phyloP scores from a whole-genome alignment of 2,329 filamentous ascomycete species.

The Curvularia lunata region DNA sequence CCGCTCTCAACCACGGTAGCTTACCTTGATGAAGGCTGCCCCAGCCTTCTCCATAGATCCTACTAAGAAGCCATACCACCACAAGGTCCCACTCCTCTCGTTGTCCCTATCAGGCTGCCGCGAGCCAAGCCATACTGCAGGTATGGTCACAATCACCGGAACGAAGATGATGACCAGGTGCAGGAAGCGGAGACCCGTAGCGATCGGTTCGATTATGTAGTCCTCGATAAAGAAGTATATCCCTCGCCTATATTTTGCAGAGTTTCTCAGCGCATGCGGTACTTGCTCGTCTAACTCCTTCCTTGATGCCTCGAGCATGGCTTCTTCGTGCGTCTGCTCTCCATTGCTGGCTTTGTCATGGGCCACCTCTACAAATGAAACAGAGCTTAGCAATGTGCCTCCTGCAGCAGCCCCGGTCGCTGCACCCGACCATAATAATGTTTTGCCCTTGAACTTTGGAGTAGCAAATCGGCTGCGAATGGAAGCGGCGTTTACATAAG shows the following conservation, averaged over 20 bases:
- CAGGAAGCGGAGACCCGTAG: constrained; percentile 84
- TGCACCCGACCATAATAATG: constrained; percentile 44
- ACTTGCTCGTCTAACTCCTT: constrained; percentile 76
- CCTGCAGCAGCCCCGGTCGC: constrained; percentile 31
- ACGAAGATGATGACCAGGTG: constrained; percentile 89
- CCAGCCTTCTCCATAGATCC: constrained; percentile 89
- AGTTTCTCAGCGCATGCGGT: constrained; percentile 64
- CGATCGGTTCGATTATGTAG: constrained; percentile 81
- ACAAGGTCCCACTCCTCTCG: constrained; percentile 81
- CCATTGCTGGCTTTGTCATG: constrained; percentile 56
- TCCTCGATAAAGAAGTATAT: constrained; percentile 72
- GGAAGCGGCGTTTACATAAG: constrained; percentile 36
- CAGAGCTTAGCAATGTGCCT: constrained; percentile 57
- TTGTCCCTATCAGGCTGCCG: constrained; percentile 69
- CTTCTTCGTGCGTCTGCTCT: constrained; percentile 75
- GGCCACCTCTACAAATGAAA: constrained; percentile 65
- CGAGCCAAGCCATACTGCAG: constrained; percentile 78
- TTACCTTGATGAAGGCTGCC: constrained; percentile 94
- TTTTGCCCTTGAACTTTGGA: constrained; percentile 42
- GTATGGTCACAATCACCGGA: constrained; percentile 81
- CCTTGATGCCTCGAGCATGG: constrained; percentile 84
- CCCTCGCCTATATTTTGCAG: constrained; percentile 64
- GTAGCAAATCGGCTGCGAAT: constrained; percentile 44
- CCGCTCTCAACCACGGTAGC: not conserved
- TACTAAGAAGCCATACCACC: constrained; percentile 94